A percentile compares a stretch with the other conserved stretches of the same genome.
These are phyloP conservation scores for Penicillium brasilianum DNA, from an alignment of 2,329 filamentous ascomycete species.

Conservation along the genomic window DNA sequence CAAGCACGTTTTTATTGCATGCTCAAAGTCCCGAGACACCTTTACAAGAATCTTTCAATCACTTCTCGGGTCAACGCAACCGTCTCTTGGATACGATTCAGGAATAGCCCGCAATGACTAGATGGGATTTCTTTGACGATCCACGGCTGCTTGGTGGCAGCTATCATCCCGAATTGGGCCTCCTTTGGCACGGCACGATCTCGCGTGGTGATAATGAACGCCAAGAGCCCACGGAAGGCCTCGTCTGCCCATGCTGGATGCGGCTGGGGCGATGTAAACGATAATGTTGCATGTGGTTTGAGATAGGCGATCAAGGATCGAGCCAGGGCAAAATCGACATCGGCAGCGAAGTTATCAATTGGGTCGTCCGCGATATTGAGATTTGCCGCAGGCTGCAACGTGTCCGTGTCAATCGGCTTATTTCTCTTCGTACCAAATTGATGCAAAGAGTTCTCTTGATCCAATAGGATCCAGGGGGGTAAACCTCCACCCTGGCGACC, in stretches of 20 bases:
- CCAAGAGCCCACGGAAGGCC: slow-evolving; percentile 23
- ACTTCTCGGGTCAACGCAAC: slow-evolving; percentile 8
- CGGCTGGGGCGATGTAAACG: slow-evolving; percentile 33
- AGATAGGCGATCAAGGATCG: slow-evolving; percentile 17
- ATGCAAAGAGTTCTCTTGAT: slow-evolving; percentile 13
- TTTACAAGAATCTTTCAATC: neutral
- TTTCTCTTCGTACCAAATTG: too few relatives aligned
- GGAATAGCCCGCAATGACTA: slow-evolving; percentile 11
- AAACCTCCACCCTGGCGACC: slow-evolving; percentile 31
- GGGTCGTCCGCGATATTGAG: slow-evolving; percentile 24
- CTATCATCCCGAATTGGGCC: slow-evolving; percentile 34
- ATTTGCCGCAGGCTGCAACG: slow-evolving; percentile 12
- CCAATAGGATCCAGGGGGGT: slow-evolving; percentile 32
- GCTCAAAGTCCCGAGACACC: too few relatives aligned
- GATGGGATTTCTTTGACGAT: slow-evolving; percentile 23
- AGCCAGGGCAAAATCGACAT: slow-evolving; percentile 11
- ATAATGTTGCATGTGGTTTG: slow-evolving; percentile 29
- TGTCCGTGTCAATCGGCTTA: too few relatives aligned
- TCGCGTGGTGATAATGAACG: slow-evolving; percentile 30
- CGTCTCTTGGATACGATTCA: slow-evolving; percentile 5
- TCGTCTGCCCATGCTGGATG: slow-evolving; percentile 34
- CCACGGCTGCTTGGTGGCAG: slow-evolving; percentile 27
- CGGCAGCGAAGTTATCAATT: slow-evolving; percentile 22
- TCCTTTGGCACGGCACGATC: slow-evolving; percentile 31
- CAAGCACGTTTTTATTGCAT: neutral